Evolutionary conservation across 1,139 yeast species (phyloP).

Genomic region (Debaryomycetaceae sp.): DNA sequence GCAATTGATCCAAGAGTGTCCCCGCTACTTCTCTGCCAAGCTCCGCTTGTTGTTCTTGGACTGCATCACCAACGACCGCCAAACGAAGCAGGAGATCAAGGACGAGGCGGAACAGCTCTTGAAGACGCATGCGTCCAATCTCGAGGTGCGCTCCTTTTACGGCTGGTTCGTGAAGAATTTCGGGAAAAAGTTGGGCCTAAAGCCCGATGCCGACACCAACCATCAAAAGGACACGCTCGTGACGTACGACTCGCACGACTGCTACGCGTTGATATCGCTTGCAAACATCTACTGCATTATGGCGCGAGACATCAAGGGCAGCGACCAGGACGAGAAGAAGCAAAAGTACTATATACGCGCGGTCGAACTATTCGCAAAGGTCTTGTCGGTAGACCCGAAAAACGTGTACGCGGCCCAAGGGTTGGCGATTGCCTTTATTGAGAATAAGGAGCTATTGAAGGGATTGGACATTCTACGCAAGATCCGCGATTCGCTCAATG

Average conservation of each 20-base stretch:
- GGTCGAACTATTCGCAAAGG: constrained; percentile 82
- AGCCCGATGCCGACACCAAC: constrained; percentile 55
- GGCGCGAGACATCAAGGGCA: constrained; percentile 63
- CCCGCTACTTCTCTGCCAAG: constrained; percentile 68
- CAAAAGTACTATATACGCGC: constrained; percentile 79
- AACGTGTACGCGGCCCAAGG: constrained; percentile 98
- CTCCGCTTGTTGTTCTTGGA: constrained; percentile 56
- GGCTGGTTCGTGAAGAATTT: constrained; percentile 76
- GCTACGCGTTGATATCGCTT: constrained; percentile 79
- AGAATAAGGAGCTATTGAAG: constrained; percentile 61
- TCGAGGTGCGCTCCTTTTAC: constrained; percentile 82
- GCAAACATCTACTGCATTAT: constrained; percentile 79
- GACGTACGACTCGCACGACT: constrained; percentile 75
- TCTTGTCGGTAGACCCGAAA: constrained; percentile 68
- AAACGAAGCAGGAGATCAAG: constrained; percentile 34
- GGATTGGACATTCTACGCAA: constrained; percentile 85
- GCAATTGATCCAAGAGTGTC: constrained; percentile 44
- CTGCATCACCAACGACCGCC: constrained; percentile 18
- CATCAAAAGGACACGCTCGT: constrained; percentile 82
- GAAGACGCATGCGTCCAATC: constrained; percentile 43
- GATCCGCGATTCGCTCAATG: constrained; percentile 81
- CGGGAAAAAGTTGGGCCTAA: constrained; percentile 44
- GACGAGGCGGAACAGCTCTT: constrained; percentile 46
- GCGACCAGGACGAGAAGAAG: constrained; percentile 49
- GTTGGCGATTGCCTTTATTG: constrained; percentile 86